These are phyloP conservation scores for Brassica rapa DNA, from an alignment of 345 rosid genomes.

Conservation along the genomic window DNA sequence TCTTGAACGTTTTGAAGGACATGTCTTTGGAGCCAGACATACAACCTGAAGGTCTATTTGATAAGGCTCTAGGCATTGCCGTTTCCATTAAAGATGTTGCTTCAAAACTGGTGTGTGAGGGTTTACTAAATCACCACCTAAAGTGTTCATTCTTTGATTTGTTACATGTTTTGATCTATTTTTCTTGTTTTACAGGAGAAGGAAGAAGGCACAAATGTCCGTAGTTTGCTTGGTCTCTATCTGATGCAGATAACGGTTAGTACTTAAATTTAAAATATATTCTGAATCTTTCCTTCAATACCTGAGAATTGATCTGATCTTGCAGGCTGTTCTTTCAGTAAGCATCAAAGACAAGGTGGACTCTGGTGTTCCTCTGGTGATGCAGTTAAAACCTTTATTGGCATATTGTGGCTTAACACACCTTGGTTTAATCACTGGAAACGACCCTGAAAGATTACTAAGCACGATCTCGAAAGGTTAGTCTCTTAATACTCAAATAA, in stretches of 20 bases:
- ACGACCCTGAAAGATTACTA: slow-evolving; percentile 50
- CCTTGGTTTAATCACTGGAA: slow-evolving; percentile 69
- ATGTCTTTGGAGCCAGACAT: slow-evolving; percentile 45
- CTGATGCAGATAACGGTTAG: slow-evolving; percentile 74
- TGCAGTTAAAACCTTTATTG: slow-evolving; percentile 50
- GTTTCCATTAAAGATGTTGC: slow-evolving; percentile 55
- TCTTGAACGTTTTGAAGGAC: slow-evolving; percentile 57
- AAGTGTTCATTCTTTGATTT: slow-evolving; percentile 13
- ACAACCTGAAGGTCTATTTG: slow-evolving; percentile 53
- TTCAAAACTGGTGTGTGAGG: slow-evolving; percentile 57
- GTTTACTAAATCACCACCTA: slow-evolving; percentile 10
- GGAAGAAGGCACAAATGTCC: slow-evolving; percentile 52
- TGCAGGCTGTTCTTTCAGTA: slow-evolving; percentile 71
- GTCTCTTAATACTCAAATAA: slow-evolving; percentile 14
- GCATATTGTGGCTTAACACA: slow-evolving; percentile 62
- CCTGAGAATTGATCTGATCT: slow-evolving; percentile 38
- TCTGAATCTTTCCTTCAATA: background rate
- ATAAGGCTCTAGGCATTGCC: slow-evolving; percentile 63
- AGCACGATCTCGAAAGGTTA: slow-evolving; percentile 53
- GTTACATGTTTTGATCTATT: background rate
- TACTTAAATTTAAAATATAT: slow-evolving; percentile 25
- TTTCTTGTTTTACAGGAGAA: slow-evolving; percentile 54
- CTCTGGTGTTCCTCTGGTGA: slow-evolving; percentile 46
- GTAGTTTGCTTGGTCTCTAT: slow-evolving; percentile 70
- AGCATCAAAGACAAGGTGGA: slow-evolving; percentile 44